Evolutionary conservation across 495 filamentous ascomycete genomes (phyloP).

Genomic region (Mycothermus thermophilus): DNA sequence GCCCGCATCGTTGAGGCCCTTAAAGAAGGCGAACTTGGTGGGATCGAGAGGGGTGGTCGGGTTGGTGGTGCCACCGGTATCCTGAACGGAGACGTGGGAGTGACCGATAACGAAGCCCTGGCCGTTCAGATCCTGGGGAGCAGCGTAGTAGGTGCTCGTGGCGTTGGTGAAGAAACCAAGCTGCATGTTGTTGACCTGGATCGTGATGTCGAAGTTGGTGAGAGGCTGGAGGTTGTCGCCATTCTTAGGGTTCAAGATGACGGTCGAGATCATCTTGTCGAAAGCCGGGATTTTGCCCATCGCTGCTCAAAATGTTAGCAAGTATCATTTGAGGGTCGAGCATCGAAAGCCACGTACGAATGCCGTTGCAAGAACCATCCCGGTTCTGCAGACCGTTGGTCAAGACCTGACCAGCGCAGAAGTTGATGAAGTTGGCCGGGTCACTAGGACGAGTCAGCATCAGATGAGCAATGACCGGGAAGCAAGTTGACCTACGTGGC

Average conservation of each 20-base stretch:
- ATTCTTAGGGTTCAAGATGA: constrained; percentile 43
- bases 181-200: constrained; percentile 46
- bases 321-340: neutral
- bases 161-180: constrained; percentile 57
- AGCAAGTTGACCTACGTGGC: constrained; percentile 30
- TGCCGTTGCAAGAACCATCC: constrained; percentile 58
- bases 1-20: constrained; percentile 61
- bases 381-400: constrained; percentile 55
- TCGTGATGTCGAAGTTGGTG: constrained; percentile 41
- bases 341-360: constrained; percentile 35
- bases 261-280: constrained; percentile 51
- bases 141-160: constrained; percentile 49
- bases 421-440: constrained; percentile 54
- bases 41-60: constrained; percentile 41
- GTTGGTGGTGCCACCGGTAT: constrained; percentile 37
- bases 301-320: constrained; percentile 25
- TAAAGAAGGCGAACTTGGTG: constrained; percentile 55
- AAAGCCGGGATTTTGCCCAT: constrained; percentile 60
- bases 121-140: constrained; percentile 46
- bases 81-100: constrained; percentile 58
- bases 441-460: constrained; percentile 20
- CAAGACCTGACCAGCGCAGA: constrained; percentile 49
- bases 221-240: constrained; percentile 33
- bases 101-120: constrained; percentile 51
- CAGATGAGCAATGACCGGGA: neutral